Evolutionary conservation across 352 stramenopile genomes (phyloP), one percentile per base, ranked within the genome.

Genomic region (Pythium inflatum): DNA sequence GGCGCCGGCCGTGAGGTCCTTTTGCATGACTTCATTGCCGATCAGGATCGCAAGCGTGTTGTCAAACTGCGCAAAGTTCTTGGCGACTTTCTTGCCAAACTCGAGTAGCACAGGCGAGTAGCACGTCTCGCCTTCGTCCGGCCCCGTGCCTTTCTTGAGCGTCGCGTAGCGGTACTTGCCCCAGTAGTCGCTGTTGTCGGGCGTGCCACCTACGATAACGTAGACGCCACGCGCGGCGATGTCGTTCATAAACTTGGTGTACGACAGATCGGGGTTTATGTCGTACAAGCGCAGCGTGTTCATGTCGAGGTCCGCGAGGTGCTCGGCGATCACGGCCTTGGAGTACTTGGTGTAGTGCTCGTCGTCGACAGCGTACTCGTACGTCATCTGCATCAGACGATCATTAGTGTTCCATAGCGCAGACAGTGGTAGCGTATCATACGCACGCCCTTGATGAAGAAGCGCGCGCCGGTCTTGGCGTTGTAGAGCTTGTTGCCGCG

Each of bases 401-500:
- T 40, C 24, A 58, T 28, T 54, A 31, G 33, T 20, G 5, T 20
- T 54, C 20, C 33, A 60, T 18, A 53, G 20, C 11, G 13, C 7
- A 53, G 12, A 5, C n/a, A 22, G 30, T 12, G 30, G 12, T 16
- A 43, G 9, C 36, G 16, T 16, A 43, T 43, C 9, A 43, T 43
- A 43, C 86, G 76, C 75, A 94, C 85, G 53, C 88, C 88, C 71
- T 93, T 92, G 64, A 94, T 91, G 75, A 95, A 88, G 72, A 96
- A 96, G 50, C 89, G 89, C 61, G 92, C 83, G 66, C 83, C 83
- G 22, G 86, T 85, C 28, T 91, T 90, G 46, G 75, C 69, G 66
- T 95, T 93, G 80, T 88, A 96, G 58, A 96, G 77, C 69, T 96
- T 94, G 84, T 93, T 94, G 55, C 89, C 89, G 58, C 87, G 87